Base-by-base conservation (phyloP, 805 yeast genomes). In the Sungouiella blattae region DNA sequence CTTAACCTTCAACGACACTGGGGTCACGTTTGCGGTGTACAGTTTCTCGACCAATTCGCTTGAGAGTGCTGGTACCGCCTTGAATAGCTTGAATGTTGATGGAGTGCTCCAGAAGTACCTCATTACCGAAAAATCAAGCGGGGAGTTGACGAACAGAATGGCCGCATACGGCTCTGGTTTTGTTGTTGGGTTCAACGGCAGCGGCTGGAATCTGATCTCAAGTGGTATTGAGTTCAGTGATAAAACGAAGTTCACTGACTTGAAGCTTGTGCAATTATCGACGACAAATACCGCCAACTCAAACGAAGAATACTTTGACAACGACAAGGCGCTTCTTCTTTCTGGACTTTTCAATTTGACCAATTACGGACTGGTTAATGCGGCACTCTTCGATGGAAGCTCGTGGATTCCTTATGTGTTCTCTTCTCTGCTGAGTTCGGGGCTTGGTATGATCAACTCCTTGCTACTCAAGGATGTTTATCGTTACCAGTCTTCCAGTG, bases 361-460 rank as follows among this genome's bases (percentile, higher is more conserved):
- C 3, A 55, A 55, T 2, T 78, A 72, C 49, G 93, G 89, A 0
- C 52, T 59, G 17, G 77, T 75, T 3, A 74, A 79, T 26, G 67
- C 78, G 18, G 91, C 89, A 0, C 58, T 75, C 18, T 86, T 57
- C 58, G 78, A 86, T 51, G 88, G 94, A 1, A 44, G 62, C 0
- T 32, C 46, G 6, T 87, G 95, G 95, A 50, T 61, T 20, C 95
- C 95, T 9, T 76, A 70, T 39, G 52, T 77, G 2, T 73, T 73
- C 40, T 60, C 83, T 1, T 32, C 48, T 7, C 40, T 40, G 32
- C 39, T 47, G 5, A 37, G 46, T 9, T 33, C 43, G 2, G 27
- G 30, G 1, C 28, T 60, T 4, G 73, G 73, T 4, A 32, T 37
- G 0, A 46, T 68, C 11, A 49, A 55, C 28, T 43, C 66, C 3